A percentile compares a stretch with the other conserved stretches of the same genome.
These are phyloP conservation scores for Akebia trifoliata DNA, from an alignment of 164 flowering plant species.

Conservation along the genomic window DNA sequence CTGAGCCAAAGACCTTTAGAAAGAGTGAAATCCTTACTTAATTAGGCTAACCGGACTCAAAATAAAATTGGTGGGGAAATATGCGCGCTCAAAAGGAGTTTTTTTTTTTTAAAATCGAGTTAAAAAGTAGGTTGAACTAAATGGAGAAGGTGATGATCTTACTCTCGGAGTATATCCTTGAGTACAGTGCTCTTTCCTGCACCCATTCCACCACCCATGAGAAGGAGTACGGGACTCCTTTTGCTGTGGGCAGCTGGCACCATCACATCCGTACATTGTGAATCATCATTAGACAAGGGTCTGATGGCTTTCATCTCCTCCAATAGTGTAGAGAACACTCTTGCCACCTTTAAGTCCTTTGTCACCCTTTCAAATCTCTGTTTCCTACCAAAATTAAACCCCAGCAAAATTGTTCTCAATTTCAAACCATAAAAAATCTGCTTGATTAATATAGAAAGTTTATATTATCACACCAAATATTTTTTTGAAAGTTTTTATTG, in stretches of 20 bases:
- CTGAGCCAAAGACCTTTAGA: too few relatives aligned
- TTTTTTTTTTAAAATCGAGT: not conserved
- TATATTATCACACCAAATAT: too few relatives aligned
- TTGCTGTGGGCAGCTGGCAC: slow-evolving; percentile 62
- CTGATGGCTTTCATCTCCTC: slow-evolving; percentile 85
- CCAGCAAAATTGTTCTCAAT: not conserved
- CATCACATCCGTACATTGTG: slow-evolving; percentile 59
- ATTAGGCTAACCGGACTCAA: too few relatives aligned
- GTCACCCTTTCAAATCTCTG: slow-evolving; percentile 74
- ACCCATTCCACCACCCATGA: slow-evolving; percentile 99
- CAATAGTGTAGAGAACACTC: slow-evolving; percentile 74
- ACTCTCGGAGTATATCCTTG: slow-evolving; percentile 80
- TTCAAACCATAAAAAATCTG: not conserved
- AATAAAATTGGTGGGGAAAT: too few relatives aligned
- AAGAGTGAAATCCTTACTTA: too few relatives aligned
- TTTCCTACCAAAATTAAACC: slow-evolving; percentile 35
- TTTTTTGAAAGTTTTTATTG: too few relatives aligned
- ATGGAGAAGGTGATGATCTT: slow-evolving; percentile 7
- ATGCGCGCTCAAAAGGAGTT: too few relatives aligned
- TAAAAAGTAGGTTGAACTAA: not conserved
- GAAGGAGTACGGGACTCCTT: slow-evolving; percentile 81
- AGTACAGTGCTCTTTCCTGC: slow-evolving; percentile 99
- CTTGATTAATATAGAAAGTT: too few relatives aligned
- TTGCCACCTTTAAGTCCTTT: slow-evolving; percentile 61
- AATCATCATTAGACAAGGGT: slow-evolving; percentile 24